Evolutionary conservation across 2,329 filamentous ascomycete species (phyloP).

Genomic region (Akanthomyces lecanii): DNA sequence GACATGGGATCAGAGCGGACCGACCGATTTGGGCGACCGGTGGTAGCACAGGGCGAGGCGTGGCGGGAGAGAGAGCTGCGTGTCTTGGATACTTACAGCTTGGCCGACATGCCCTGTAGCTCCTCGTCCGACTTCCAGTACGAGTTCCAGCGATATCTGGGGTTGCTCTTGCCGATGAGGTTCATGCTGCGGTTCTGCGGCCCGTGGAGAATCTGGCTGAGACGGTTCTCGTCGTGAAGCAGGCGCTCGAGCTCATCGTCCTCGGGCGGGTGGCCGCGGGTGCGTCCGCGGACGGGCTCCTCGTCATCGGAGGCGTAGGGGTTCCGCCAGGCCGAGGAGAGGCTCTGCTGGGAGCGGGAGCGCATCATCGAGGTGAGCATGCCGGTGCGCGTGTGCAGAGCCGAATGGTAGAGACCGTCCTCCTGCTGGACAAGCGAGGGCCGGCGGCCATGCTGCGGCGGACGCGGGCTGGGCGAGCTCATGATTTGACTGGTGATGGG

Average conservation of each 20-base stretch:
- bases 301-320: conserved; percentile 22
- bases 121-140: conserved; percentile 83
- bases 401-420: conserved; percentile 29
- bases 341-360: conserved; percentile 34
- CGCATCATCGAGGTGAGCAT: conserved; percentile 37
- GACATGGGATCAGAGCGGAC: background rate
- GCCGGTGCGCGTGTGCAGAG: conserved; percentile 35
- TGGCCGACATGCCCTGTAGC: conserved; percentile 64
- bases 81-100: conserved; percentile 46
- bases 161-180: conserved; percentile 84
- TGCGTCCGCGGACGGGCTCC: conserved; percentile 17
- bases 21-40: background rate
- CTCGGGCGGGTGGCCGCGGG: conserved; percentile 26
- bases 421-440: conserved; percentile 32
- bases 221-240: conserved; percentile 52
- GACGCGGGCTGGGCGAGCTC: conserved; percentile 17
- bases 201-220: conserved; percentile 57
- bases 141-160: conserved; percentile 76
- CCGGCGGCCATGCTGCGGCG: conserved; percentile 23
- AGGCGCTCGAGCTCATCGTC: conserved; percentile 44
- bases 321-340: conserved; percentile 25
- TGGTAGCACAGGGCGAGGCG: background rate
- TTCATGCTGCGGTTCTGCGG: conserved; percentile 77
- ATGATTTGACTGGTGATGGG: background rate
- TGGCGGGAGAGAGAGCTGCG: background rate